A percentile compares a stretch with the other conserved stretches of the same genome.
These are phyloP conservation scores for Coemansia sp. DNA, from an alignment of 192 early-diverging fungal species.

Conservation along the genomic window DNA sequence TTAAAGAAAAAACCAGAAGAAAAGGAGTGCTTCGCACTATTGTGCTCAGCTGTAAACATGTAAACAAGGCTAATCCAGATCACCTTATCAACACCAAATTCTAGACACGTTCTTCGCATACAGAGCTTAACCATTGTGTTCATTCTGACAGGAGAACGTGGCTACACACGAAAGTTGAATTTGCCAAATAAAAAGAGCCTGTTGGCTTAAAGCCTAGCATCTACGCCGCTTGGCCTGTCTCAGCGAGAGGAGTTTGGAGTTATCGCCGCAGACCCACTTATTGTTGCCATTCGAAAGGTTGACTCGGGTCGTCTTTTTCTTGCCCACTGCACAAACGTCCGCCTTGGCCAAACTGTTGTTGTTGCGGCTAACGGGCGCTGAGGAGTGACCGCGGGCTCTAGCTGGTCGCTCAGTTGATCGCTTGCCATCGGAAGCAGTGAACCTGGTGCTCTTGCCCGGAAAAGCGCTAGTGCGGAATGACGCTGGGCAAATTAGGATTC, in stretches of 20 bases:
- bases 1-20: too few species aligned
- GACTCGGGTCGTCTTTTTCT: neutral
- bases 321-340: neutral
- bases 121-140: too few species aligned
- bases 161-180: too few species aligned
- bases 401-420: neutral
- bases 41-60: too few species aligned
- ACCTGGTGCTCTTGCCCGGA: neutral
- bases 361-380: neutral
- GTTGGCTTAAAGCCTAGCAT: neutral
- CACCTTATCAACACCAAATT: too few species aligned
- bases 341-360: neutral
- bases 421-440: neutral
- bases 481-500: neutral
- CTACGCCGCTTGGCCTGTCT: neutral
- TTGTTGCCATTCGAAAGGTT: neutral
- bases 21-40: too few species aligned
- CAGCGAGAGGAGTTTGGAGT: neutral
- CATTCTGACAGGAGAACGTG: too few species aligned
- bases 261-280: neutral
- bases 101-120: too few species aligned
- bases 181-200: too few species aligned
- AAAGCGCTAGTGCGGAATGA: neutral
- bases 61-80: too few species aligned
- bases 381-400: neutral